Conservation (phyloP, 2,329 filamentous ascomycete genomes). For the Aaosphaeria pasadenensis region DNA sequence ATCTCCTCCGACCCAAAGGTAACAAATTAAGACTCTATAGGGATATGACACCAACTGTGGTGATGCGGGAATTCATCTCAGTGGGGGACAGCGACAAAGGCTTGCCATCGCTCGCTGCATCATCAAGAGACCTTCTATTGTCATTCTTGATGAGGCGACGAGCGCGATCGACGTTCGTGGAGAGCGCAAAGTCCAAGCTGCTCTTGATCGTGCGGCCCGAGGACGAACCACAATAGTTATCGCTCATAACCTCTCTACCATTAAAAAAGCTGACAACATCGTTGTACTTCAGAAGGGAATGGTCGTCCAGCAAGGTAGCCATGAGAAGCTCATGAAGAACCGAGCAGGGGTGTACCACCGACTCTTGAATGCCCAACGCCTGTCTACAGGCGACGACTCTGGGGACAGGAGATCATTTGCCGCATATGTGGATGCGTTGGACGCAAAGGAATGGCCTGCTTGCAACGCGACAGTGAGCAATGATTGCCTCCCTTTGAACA, state of each 20-base stretch:
- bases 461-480: too few relatives aligned
- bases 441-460: too few relatives aligned
- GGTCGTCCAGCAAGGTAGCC: background rate
- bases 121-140: background rate
- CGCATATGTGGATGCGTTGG: too few relatives aligned
- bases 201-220: background rate
- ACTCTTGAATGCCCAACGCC: background rate
- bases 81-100: background rate
- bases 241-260: background rate
- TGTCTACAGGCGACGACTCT: background rate
- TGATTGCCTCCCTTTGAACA: constrained; percentile 68
- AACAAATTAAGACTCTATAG: too few relatives aligned
- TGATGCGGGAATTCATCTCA: background rate
- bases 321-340: background rate
- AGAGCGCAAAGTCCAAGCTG: background rate
- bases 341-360: background rate
- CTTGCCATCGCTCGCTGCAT: background rate
- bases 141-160: background rate
- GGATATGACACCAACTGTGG: background rate
- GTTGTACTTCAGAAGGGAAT: background rate
- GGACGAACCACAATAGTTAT: background rate
- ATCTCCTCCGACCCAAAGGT: too few relatives aligned
- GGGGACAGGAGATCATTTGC: too few relatives aligned
- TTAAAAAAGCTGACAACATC: background rate
- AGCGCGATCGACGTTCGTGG: background rate